These are phyloP conservation scores for Botrytis cinerea DNA, from an alignment of 2,329 filamentous ascomycete genomes.

Conservation along the genomic window DNA sequence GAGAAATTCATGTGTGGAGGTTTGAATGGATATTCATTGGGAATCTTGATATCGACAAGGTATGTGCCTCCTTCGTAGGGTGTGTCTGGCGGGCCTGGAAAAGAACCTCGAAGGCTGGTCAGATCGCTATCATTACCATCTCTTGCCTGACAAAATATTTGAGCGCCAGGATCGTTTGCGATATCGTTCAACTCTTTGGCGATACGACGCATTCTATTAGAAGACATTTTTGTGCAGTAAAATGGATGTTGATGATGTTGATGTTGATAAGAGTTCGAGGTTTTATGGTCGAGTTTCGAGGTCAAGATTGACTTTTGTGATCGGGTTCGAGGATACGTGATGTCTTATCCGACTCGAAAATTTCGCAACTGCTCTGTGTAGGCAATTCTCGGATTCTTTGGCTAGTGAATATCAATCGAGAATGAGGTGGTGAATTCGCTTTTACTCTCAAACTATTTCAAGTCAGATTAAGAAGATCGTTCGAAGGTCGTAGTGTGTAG, in stretches of 20 bases:
- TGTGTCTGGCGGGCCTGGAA: slow-evolving; percentile 86
- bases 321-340: background rate
- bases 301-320: background rate
- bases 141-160: slow-evolving; percentile 69
- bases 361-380: slow-evolving; percentile 17
- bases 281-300: background rate
- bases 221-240: slow-evolving; percentile 35
- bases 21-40: slow-evolving; percentile 88
- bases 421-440: background rate
- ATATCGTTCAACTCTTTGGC: slow-evolving; percentile 79
- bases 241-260: background rate
- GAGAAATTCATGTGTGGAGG: slow-evolving; percentile 88
- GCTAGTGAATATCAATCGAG: background rate
- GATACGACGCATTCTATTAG: slow-evolving; percentile 53
- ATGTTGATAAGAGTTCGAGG: background rate
- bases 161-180: slow-evolving; percentile 70
- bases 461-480: background rate
- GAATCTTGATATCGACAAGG: slow-evolving; percentile 82
- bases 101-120: slow-evolving; percentile 78
- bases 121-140: slow-evolving; percentile 63
- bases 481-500: background rate
- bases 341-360: background rate
- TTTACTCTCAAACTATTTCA: background rate
- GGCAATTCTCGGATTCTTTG: background rate
- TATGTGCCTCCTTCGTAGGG: slow-evolving; percentile 88